phyloP scores from a whole-genome alignment of 306 rosid species.

The apple (Malus domestica) region ASM211411v1 NC_041797.1:21705001-21705500 shows the following conservation, averaged over 20 bases:
- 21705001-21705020: conserved; percentile 64
- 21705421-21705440: conserved; percentile 62
- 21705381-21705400: conserved; percentile 74
- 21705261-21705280: conserved; percentile 84
- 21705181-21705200: conserved; percentile 24
- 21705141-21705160: conserved; percentile 47
- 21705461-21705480: conserved; percentile 68
- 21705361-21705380: conserved; percentile 75
- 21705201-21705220: conserved; percentile 21
- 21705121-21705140: conserved; percentile 53
- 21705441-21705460: conserved; percentile 64
- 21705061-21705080: conserved; percentile 49
- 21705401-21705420: conserved; percentile 50
- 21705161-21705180: conserved; percentile 29
- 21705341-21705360: conserved; percentile 69
- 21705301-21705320: conserved; percentile 83
- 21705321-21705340: conserved; percentile 61
- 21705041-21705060: conserved; percentile 61
- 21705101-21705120: conserved; percentile 46
- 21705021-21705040: conserved; percentile 91
- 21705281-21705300: conserved; percentile 75
- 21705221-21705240: conserved; percentile 41
- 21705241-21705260: conserved; percentile 64
- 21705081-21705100: conserved; percentile 61
- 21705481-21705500: conserved; percentile 65